Conservation (phyloP, 2,329 filamentous ascomycete genomes). For the Hirsutella thompsonii region DNA sequence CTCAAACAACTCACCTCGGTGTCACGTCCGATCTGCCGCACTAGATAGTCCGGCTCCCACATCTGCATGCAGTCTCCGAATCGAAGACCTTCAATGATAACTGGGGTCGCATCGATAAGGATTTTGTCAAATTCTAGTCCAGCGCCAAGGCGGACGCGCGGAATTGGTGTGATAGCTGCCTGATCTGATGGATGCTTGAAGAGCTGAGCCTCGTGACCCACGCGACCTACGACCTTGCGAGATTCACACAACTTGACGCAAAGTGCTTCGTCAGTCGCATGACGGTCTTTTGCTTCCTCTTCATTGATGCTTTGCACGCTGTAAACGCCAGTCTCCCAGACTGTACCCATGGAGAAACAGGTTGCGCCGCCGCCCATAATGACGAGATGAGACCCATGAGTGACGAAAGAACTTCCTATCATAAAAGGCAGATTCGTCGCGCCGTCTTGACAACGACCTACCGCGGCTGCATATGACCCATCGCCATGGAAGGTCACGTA, state of each 20-base stretch:
- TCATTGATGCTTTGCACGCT: constrained; percentile 15
- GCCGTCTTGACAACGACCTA: constrained; percentile 3
- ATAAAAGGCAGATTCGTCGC: constrained; percentile 42
- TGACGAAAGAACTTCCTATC: constrained; percentile 49
- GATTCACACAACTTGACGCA: constrained; percentile 13
- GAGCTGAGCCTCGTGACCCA: neutral
- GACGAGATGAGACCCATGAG: constrained; percentile 37
- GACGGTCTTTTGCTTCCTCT: neutral
- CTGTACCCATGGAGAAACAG: constrained; percentile 84
- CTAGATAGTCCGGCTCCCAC: constrained; percentile 61
- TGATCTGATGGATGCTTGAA: constrained; percentile 1
- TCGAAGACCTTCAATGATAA: constrained; percentile 49
- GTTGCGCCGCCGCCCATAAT: constrained; percentile 72
- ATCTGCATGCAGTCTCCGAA: constrained; percentile 53
- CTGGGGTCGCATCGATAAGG: constrained; percentile 39
- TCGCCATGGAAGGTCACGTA: constrained; percentile 10
- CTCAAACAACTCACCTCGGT: constrained; percentile 37
- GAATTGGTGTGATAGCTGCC: constrained; percentile 24
- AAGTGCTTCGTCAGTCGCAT: neutral
- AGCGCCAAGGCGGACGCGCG: constrained; percentile 37
- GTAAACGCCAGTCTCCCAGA: constrained; percentile 58
- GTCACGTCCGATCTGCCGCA: constrained; percentile 43
- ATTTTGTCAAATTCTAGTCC: constrained; percentile 46
- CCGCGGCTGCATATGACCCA: constrained; percentile 19
- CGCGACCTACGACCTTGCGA: constrained; percentile 10